Evolutionary conservation across 768 basidiomycete species (phyloP).

Genomic region (Tephrocybe sp.): DNA sequence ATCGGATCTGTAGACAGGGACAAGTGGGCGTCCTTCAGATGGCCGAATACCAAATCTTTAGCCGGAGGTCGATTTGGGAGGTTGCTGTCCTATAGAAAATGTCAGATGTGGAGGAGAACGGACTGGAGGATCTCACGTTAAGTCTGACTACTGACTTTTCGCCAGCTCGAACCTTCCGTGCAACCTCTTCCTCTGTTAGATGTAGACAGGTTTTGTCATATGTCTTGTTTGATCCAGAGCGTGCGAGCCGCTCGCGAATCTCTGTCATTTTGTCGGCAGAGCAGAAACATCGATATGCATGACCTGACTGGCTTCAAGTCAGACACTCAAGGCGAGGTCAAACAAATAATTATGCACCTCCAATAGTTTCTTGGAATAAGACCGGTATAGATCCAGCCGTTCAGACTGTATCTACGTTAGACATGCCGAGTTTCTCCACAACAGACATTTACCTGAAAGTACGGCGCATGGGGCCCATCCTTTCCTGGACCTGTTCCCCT

Average conservation of each 20-base stretch:
- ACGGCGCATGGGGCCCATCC: constrained; percentile 78
- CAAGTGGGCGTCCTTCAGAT: constrained; percentile 69
- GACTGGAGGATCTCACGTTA: constrained; percentile 57
- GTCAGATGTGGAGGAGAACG: background rate
- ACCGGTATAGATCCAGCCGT: constrained; percentile 80
- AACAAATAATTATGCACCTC: constrained; percentile 48
- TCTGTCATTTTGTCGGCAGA: constrained; percentile 65
- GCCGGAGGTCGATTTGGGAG: constrained; percentile 51
- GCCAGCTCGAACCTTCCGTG: constrained; percentile 68
- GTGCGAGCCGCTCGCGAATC: constrained; percentile 69
- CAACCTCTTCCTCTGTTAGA: constrained; percentile 83
- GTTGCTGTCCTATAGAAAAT: constrained; percentile 49
- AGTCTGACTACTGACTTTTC: constrained; percentile 84
- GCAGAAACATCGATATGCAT: constrained; percentile 97
- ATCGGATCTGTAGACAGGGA: constrained; percentile 89
- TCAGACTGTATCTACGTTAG: constrained; percentile 63
- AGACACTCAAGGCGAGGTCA: background rate
- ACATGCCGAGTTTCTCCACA: no score
- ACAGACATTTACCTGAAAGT: constrained; percentile 65
- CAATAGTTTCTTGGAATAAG: constrained; percentile 71
- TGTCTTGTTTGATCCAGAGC: constrained; percentile 70
- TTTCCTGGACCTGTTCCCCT: constrained; percentile 66
- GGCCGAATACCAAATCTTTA: constrained; percentile 75
- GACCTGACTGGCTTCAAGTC: constrained; percentile 56
- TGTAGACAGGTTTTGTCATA: constrained; percentile 91